Conservation (phyloP, 495 filamentous ascomycete genomes). For the Glonium stellatum region DNA sequence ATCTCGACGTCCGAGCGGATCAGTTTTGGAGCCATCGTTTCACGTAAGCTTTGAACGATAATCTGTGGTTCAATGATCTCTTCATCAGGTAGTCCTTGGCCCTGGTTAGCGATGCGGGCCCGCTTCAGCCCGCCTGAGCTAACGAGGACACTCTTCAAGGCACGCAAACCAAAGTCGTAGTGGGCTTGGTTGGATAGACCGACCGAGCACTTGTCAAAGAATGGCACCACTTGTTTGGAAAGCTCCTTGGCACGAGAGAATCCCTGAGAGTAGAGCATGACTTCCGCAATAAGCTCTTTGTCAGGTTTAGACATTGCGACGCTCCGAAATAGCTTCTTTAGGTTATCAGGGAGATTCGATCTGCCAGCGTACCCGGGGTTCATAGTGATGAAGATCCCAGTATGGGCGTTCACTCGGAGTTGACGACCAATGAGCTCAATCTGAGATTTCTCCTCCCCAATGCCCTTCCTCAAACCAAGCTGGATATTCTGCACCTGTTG, state of each 20-base stretch:
- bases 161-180: slow-evolving; percentile 97
- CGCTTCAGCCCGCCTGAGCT: slow-evolving; percentile 96
- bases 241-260: slow-evolving; percentile 92
- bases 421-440: slow-evolving; percentile 91
- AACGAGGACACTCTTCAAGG: slow-evolving; percentile 94
- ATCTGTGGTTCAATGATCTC: slow-evolving; percentile 91
- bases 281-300: slow-evolving; percentile 98
- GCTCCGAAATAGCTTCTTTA: slow-evolving; percentile 98
- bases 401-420: slow-evolving; percentile 79
- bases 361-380: slow-evolving; percentile 97
- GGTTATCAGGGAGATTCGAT: slow-evolving; percentile 94
- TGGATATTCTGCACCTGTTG: slow-evolving; percentile 99
- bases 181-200: slow-evolving; percentile 91
- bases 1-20: slow-evolving; percentile 82
- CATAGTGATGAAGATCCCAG: slow-evolving; percentile 99
- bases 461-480: slow-evolving; percentile 76
- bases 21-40: slow-evolving; percentile 96
- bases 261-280: slow-evolving; percentile 99
- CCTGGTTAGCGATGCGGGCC: slow-evolving; percentile 51
- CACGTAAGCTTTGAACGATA: slow-evolving; percentile 93
- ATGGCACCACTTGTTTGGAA: slow-evolving; percentile 90
- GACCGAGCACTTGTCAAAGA: slow-evolving; percentile 84
- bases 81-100: slow-evolving; percentile 54
- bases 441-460: slow-evolving; percentile 68
- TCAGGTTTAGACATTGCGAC: slow-evolving; percentile 99